Base-by-base conservation (phyloP, 495 filamentous ascomycete genomes). In the Neurospora sp. region DNA sequence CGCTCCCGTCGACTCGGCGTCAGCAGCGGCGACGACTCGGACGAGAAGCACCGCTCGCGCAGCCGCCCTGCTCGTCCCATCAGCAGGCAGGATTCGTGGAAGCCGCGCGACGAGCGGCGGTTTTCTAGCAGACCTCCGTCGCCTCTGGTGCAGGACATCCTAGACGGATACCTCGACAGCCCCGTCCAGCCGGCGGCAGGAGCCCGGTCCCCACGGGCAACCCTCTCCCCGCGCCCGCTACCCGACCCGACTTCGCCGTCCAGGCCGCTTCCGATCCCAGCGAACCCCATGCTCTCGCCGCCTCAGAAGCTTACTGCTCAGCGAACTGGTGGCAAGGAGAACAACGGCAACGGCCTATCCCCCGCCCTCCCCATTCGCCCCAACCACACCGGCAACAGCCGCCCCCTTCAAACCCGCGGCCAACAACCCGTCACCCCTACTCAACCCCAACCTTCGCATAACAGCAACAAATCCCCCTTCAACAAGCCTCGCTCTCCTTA, bases 61-160 rank as follows among this genome's bases (percentile, higher is more conserved):
- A 72, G 86, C 80, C 46, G 86, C 39, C 86, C 86, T 10, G 77
- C 86, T 81, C 79, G 85, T 80, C 86, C 87, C 85, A 86, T 85
- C 77, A 82, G 81, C 72, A 78, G 84, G 35, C 85, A 91, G 72
- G 89, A 92, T 46, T 90, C 90, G 3, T 95, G 91, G 84, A 80
- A 79, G 39, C 86, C 87, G 9, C 88, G 88, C 70, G 89, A 93
- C 75, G 94, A 97, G 81, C 88, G 89, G 40, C 53, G 53, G 53
- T 61, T 61, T 12, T 61, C 53, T 61, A 61, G 53, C 53, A 61
- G 53, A 61, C 53, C 48, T 35, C 53, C 53, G 53, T 61, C 53
- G 12, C 53, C 53, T 31, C 12, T 61, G 5, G 53, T 61, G 22
- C 53, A 61, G 22, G 53, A 61, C 22, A 61, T 61, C 12, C 22